Evolutionary conservation across 495 filamentous ascomycete genomes (phyloP), one percentile per base, ranked within the genome.

Genomic region (Neurospora sp.): DNA sequence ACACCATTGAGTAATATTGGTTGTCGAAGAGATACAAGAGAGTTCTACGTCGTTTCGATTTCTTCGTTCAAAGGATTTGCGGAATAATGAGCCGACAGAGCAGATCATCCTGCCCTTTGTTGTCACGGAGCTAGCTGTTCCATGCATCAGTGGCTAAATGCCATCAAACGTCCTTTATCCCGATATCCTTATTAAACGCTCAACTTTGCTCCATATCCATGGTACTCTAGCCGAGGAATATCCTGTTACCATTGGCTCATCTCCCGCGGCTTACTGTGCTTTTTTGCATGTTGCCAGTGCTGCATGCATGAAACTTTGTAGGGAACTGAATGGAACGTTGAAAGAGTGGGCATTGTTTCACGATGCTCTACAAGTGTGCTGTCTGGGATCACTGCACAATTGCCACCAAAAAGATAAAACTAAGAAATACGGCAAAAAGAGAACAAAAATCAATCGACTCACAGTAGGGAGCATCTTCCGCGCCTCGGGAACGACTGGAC

Each of bases 141-240:
- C 27, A 62, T 18, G 12, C 14, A 35, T 35, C 27, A 18, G 23
- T 74, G 73, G 70, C 35, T 72, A 74, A 74, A 74, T 72, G 16
- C 38, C 40, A 8, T 37, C 40, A 41, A 16, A 16, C 31, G 40
- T 37, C 23, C 27, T 71, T 74, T 48, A 71, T 27, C 39, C 69
- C 44, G 69, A 54, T 23, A 71, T 27, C 72, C 44, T 71, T 35
- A 74, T 74, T 71, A 74, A 70, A 71, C 20, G 72, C 69, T 74
- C 35, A 71, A 6, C 23, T 1, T 10, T 5, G 11, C 41, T 27
- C 3, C 14, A 48, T 23, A 35, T 14, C 31, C 39, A 23, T 27
- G 70, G n/a, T 42, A 71, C 2, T 48, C 39, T 71, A 11, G 70
- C 70, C 41, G 42, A 59, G 14, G 6, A 46, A 35, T 20, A 3